Base-by-base conservation (phyloP, 371 early-diverging fungal genomes). In the Mycotypha africana region DNA sequence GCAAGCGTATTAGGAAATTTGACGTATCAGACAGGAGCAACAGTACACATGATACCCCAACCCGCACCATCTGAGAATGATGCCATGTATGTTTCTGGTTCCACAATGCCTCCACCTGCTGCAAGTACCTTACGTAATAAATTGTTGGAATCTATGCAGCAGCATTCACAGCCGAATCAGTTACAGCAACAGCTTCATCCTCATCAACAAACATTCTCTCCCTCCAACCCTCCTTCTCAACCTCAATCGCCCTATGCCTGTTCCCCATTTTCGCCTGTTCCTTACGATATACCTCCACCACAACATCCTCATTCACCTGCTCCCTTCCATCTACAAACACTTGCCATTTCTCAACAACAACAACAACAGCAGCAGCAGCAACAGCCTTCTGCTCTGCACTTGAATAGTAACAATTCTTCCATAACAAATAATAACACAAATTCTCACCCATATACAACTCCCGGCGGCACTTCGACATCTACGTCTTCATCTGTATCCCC, bases 101-200 rank as follows among this genome's bases (percentile, higher is more conserved):
- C 60, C 11, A 22, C 63, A 12, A 40, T 60, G 45, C 67, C 69
- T 38, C 72, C 72, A 7, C 74, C 69, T 5, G 60, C 69, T 24
- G 33, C 58, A 28, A 56, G 58, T 15, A 64, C 66, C 3, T 20
- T 60, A 14, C 49, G 60, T 3, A 67, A 49, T 35, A 67, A 62
- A 24, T 15, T 67, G 19, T 36, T 70, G 24, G 49, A 30, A 6
- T 42, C 30, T 31, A 36, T 37, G 22, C 42, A 41, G 21, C 24
- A 45, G 15, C 41, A 17, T 42, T 42, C 11, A 9, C 42, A 20
- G 42, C n/a, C n/a, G n/a, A n/a, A n/a, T n/a, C n/a, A n/a, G n/a
- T n/a, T n/a, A 28, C 28, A 28, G 11, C 5, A 8, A 28, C 28
- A 28, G 28, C 5, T 28, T 19, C 25, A 33, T 34, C 34, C 47